A percentile compares a stretch with the other conserved stretches of the same genome.
These are phyloP conservation scores for Beauveria bassiana DNA, from an alignment of 2,329 filamentous ascomycete genomes.

Conservation along the genomic window DNA sequence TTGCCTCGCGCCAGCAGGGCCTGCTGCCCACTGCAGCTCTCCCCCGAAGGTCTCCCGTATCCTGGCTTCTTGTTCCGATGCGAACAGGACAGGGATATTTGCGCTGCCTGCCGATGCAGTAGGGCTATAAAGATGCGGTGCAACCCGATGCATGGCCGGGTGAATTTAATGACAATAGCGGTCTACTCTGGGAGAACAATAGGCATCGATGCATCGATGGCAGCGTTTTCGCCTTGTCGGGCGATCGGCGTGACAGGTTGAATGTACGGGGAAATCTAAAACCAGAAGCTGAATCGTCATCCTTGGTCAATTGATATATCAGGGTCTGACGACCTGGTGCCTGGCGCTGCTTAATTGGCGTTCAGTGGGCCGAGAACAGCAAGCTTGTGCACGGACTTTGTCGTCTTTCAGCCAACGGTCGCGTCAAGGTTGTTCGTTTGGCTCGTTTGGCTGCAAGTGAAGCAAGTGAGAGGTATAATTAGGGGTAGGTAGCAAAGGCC, in stretches of 20 bases:
- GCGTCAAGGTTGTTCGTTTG: background rate
- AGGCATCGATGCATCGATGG: background rate
- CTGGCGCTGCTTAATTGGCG: background rate
- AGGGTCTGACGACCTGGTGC: background rate
- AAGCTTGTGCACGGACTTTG: background rate
- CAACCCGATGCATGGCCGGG: background rate
- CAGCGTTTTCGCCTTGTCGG: background rate
- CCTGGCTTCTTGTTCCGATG: background rate
- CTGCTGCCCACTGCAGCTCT: background rate
- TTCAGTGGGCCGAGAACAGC: background rate
- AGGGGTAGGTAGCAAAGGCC: no score
- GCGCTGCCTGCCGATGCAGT: background rate
- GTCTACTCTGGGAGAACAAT: background rate
- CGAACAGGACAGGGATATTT: background rate
- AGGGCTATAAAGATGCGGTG: background rate
- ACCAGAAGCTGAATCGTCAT: background rate
- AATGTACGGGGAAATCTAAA: background rate
- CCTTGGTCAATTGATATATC: background rate
- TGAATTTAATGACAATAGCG: background rate
- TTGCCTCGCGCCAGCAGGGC: background rate
- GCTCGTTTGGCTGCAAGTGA: background rate
- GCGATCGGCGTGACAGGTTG: background rate
- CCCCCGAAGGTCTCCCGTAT: background rate
- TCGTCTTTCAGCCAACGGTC: background rate
- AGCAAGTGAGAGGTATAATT: background rate